Evolutionary conservation across 345 rosid species (phyloP).

Genomic region (Turritis glabra): DNA sequence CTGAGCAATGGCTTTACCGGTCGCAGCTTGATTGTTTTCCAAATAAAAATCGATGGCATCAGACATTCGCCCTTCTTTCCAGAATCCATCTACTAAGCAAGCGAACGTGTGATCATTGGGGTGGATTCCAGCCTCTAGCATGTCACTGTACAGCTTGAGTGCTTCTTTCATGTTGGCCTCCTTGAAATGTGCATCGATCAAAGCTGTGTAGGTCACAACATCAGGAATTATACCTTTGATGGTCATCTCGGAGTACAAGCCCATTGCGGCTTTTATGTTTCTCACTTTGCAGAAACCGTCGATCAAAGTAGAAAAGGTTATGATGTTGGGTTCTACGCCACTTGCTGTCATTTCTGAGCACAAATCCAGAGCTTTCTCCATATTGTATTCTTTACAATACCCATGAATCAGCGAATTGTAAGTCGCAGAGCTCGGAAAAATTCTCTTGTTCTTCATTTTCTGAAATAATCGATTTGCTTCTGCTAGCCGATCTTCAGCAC

Average conservation of each 20-base stretch:
- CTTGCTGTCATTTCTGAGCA: slow-evolving; percentile 60
- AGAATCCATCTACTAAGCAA: slow-evolving; percentile 62
- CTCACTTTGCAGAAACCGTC: slow-evolving; percentile 60
- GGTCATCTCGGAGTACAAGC: slow-evolving; percentile 61
- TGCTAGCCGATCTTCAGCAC: slow-evolving; percentile 40
- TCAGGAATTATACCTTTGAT: slow-evolving; percentile 60
- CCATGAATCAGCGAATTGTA: slow-evolving; percentile 64
- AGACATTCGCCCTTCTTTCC: slow-evolving; percentile 55
- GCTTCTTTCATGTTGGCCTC: slow-evolving; percentile 59
- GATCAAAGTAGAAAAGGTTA: slow-evolving; percentile 64
- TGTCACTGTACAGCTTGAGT: slow-evolving; percentile 47
- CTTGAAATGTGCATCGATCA: slow-evolving; percentile 69
- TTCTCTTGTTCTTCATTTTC: slow-evolving; percentile 51
- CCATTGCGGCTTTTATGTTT: slow-evolving; percentile 59
- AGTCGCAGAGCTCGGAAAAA: slow-evolving; percentile 53
- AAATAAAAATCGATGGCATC: slow-evolving; percentile 49
- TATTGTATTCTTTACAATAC: slow-evolving; percentile 50
- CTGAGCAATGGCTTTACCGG: background rate
- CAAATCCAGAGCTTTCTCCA: slow-evolving; percentile 58
- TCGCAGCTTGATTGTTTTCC: slow-evolving; percentile 31
- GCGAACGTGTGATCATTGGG: slow-evolving; percentile 63
- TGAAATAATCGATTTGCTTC: slow-evolving; percentile 49
- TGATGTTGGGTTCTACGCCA: slow-evolving; percentile 51
- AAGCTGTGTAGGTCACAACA: slow-evolving; percentile 58
- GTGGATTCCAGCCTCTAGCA: slow-evolving; percentile 52